A percentile compares a stretch with the other conserved stretches of the same genome.
Conservation (phyloP, 306 rosid species). For the Acacia crassicarpa region DNA sequence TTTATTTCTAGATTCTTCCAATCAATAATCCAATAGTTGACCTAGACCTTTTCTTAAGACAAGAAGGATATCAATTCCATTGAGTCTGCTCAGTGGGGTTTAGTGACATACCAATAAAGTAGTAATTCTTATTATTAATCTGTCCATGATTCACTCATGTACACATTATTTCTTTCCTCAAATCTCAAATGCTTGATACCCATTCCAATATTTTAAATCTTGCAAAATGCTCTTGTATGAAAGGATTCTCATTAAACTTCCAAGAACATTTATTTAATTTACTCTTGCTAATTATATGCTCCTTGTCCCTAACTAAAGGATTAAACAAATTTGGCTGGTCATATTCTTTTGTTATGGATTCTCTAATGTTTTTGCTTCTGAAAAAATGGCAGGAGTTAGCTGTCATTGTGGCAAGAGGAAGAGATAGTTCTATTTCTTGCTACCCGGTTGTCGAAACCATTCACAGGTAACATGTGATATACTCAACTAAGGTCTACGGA, state of each 20-base stretch:
- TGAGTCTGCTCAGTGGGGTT: background rate
- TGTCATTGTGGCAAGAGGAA: constrained; percentile 84
- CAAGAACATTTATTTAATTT: constrained; percentile 15
- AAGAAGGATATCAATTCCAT: constrained; percentile 1
- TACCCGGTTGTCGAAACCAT: constrained; percentile 93
- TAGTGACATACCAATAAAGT: background rate
- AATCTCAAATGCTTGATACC: background rate
- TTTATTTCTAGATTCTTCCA: constrained; percentile 5
- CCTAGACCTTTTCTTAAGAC: constrained; percentile 11
- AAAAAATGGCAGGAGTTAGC: constrained; percentile 73
- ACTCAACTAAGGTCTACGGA: constrained; percentile 3
- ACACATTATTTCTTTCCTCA: background rate
- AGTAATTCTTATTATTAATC: background rate
- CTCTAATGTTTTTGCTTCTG: background rate
- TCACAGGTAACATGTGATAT: constrained; percentile 69
- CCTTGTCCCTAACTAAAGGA: background rate
- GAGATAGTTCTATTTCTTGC: constrained; percentile 72
- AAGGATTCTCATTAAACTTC: constrained; percentile 16
- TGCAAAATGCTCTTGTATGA: background rate
- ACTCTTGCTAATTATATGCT: background rate
- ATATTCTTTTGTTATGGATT: background rate
- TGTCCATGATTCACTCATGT: background rate
- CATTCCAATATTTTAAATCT: constrained; percentile 14
- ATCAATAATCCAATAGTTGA: constrained; percentile 7
- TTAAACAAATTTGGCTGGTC: constrained; percentile 3